Evolutionary conservation across 2,329 filamentous ascomycete genomes (phyloP).

Genomic region (Tolypocladium amazonense): DNA sequence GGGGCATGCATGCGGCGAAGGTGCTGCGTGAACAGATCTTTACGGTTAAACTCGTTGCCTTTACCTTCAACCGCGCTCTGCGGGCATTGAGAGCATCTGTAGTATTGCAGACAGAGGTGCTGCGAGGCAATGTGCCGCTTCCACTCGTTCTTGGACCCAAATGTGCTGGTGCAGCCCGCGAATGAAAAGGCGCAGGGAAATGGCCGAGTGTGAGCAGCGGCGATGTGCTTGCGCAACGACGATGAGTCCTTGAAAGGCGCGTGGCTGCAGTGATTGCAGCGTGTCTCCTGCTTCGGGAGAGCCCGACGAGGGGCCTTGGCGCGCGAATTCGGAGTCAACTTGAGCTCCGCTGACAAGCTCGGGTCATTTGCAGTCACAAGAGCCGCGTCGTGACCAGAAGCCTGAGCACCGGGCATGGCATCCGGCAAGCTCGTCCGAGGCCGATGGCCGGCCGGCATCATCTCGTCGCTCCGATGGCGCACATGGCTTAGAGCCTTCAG

Average conservation of each 20-base stretch:
- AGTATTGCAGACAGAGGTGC: constrained; percentile 63
- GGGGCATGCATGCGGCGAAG: constrained; percentile 86
- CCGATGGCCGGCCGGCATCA: constrained; percentile 13
- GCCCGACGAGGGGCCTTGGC: constrained; percentile 34
- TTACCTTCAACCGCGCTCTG: constrained; percentile 43
- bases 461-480: constrained; percentile 41
- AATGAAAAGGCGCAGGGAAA: constrained; percentile 81
- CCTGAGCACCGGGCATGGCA: constrained; percentile 15
- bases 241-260: constrained; percentile 58
- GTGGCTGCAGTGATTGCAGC: constrained; percentile 51
- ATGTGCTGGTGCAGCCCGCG: constrained; percentile 74
- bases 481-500: constrained; percentile 56
- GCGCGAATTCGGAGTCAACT: constrained; percentile 17
- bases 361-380: constrained; percentile 17
- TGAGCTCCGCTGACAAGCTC: constrained; percentile 11
- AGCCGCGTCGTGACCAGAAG: constrained; percentile 22
- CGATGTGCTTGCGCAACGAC: constrained; percentile 55
- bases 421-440: constrained; percentile 29
- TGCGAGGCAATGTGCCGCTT: constrained; percentile 89
- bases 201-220: constrained; percentile 57
- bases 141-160: constrained; percentile 95
- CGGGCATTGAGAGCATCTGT: constrained; percentile 52
- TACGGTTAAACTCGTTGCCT: constrained; percentile 75
- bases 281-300: constrained; percentile 48
- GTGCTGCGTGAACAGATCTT: constrained; percentile 93